Evolutionary conservation across 2,329 filamentous ascomycete genomes (phyloP), one percentile per base, ranked within the genome.

Genomic region (Claviceps sorghi): DNA sequence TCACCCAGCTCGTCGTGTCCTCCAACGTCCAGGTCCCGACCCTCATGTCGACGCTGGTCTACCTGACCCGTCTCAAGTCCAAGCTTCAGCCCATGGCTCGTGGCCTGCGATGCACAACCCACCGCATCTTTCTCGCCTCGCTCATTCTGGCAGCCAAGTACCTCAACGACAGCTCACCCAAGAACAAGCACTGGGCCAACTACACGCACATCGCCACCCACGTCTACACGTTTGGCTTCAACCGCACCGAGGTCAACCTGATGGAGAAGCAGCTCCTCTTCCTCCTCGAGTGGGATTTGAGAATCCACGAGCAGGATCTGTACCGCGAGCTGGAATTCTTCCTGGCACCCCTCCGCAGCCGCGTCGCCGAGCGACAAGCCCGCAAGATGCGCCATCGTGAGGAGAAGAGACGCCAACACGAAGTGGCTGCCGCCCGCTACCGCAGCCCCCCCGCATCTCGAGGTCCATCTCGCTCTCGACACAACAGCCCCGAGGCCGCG

Each of bases 181-280:
- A 97, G 83, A 98, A 98, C 80, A 97, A 97, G 82, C 93, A 98
- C 77, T 98, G 93, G 93, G 90, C 93, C 58, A 84, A 83, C 62
- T 98, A 97, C 76, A 95, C 86, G 55, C 73, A 83, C 62, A 83
- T 95, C 60, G 84, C 76, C 67, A 81, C 82, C 11, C 72, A 75
- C 9, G 65, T 61, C 56, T 76, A 73, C 64, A 80, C 76, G 63
- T 98, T 97, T 64, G 87, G 89, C 61, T 97, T 98, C 76, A 91
- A 83, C 62, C 78, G 90, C 59, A 93, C 88, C 38, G 93, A 98
- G 72, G 93, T 98, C 62, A 98, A 98, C 74, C 78, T 97, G 56
- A 98, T 98, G 93, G 93, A 98, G 78, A 94, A 95, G 78, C 93
- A 98, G 72, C 79, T 98, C 32, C 83, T 98, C 50, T 93, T 88